phyloP scores from a whole-genome alignment of 495 filamentous ascomycete species.

The Aspergillus campestris region DNA sequence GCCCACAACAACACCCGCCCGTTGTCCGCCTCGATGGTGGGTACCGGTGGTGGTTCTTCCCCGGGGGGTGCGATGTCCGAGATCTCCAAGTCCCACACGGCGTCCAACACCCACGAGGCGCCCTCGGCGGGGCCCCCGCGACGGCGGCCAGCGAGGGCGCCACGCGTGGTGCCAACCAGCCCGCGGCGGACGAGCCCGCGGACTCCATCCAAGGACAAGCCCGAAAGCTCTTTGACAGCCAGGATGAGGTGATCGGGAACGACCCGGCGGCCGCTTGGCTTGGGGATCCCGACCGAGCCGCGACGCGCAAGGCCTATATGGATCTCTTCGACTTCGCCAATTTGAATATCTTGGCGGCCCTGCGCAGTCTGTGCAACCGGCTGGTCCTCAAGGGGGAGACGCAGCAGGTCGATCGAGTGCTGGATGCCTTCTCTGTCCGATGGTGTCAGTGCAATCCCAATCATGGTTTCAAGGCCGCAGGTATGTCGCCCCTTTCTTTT shows the following conservation, averaged over 20 bases:
- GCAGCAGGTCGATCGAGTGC: conserved; percentile 90
- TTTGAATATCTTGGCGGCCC: conserved; percentile 67
- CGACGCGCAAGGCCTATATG: conserved; percentile 78
- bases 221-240: conserved; percentile 74
- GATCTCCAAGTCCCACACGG: conserved; percentile 40
- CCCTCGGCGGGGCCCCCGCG: conserved; percentile 22
- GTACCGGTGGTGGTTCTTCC: conserved; percentile 18
- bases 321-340: conserved; percentile 80
- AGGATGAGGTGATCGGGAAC: conserved; percentile 68
- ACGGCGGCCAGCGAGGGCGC: conserved; percentile 12
- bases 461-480: conserved; percentile 85
- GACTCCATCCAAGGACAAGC: conserved; percentile 61
- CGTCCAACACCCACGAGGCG: conserved; percentile 33
- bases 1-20: conserved; percentile 15
- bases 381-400: conserved; percentile 88
- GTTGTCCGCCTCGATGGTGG: conserved; percentile 35
- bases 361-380: conserved; percentile 72
- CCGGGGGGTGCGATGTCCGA: conserved; percentile 31
- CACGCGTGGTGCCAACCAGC: conserved; percentile 15
- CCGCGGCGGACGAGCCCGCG: conserved; percentile 33
- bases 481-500: conserved; percentile 38
- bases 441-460: conserved; percentile 95
- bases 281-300: conserved; percentile 60
- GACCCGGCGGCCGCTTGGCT: conserved; percentile 82
- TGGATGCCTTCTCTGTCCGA: conserved; percentile 75